These are phyloP conservation scores for Petasospora fabianii DNA, from an alignment of 1,139 yeast genomes.

Conservation along the genomic window DNA sequence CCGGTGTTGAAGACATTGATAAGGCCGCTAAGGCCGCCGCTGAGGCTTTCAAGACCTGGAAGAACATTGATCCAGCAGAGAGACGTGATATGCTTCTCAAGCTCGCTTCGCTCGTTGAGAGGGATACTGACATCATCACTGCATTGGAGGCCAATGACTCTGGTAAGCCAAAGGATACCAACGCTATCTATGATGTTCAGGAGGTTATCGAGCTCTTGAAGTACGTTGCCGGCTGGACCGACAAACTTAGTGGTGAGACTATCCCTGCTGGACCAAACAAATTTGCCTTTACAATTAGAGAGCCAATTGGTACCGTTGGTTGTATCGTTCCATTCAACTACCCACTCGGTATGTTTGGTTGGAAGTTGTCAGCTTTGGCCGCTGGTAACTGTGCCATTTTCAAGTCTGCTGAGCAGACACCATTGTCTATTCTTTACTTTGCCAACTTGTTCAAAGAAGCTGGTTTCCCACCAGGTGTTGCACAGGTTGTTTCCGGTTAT, in stretches of 20 bases:
- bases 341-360: conserved; percentile 64
- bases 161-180: conserved; percentile 56
- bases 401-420: conserved; percentile 67
- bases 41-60: conserved; percentile 60
- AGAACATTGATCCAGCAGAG: conserved; percentile 42
- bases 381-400: conserved; percentile 64
- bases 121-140: conserved; percentile 47
- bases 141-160: conserved; percentile 62
- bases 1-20: conserved; percentile 67
- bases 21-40: conserved; percentile 73
- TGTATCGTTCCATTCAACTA: conserved; percentile 71
- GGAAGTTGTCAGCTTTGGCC: conserved; percentile 72
- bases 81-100: conserved; percentile 46
- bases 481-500: conserved; percentile 55
- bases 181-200: conserved; percentile 58
- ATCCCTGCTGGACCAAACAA: conserved; percentile 62
- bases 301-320: conserved; percentile 70
- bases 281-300: conserved; percentile 75
- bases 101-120: conserved; percentile 48
- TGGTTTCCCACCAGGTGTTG: conserved; percentile 72
- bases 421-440: conserved; percentile 54
- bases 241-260: conserved; percentile 70
- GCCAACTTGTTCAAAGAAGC: conserved; percentile 56
- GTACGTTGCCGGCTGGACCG: conserved; percentile 85
- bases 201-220: conserved; percentile 58